These are phyloP conservation scores for Boletellus sp. DNA, from an alignment of 768 basidiomycete genomes.

Conservation along the genomic window DNA sequence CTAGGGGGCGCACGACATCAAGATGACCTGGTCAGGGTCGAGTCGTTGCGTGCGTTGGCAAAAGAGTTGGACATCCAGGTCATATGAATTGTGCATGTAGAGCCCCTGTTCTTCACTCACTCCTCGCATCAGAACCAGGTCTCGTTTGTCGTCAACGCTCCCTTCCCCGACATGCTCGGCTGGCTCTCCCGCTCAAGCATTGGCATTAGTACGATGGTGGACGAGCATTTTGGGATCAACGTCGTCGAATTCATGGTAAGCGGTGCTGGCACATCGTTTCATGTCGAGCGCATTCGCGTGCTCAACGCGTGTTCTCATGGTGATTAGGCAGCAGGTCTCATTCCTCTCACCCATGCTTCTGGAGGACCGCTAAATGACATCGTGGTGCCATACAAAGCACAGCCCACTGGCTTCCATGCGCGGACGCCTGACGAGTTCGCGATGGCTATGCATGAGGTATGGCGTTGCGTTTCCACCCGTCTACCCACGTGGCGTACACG, in stretches of 20 bases:
- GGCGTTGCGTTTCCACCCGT: neutral
- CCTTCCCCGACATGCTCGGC: slow-evolving; percentile 64
- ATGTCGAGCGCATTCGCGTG: slow-evolving; percentile 5
- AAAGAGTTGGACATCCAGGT: slow-evolving; percentile 64
- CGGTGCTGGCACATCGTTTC: slow-evolving; percentile 7
- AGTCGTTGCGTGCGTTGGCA: slow-evolving; percentile 54
- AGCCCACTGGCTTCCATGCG: slow-evolving; percentile 84
- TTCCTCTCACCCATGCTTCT: slow-evolving; percentile 89
- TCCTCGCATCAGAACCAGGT: slow-evolving; percentile 51
- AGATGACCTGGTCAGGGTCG: slow-evolving; percentile 68
- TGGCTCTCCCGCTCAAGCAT: slow-evolving; percentile 76
- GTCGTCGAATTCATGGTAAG: slow-evolving; percentile 95
- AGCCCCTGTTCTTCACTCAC: neutral
- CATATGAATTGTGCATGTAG: slow-evolving; percentile 14
- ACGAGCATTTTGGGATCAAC: slow-evolving; percentile 98
- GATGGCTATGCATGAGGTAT: slow-evolving; percentile 54
- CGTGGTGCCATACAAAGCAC: slow-evolving; percentile 70
- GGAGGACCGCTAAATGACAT: slow-evolving; percentile 92
- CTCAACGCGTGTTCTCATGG: slow-evolving; percentile 9
- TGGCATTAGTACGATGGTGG: slow-evolving; percentile 94
- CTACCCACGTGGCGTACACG: slow-evolving; percentile 1
- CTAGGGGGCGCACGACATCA: slow-evolving; percentile 84
- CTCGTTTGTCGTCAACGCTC: slow-evolving; percentile 79
- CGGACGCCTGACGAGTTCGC: slow-evolving; percentile 62
- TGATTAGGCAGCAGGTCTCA: slow-evolving; percentile 83